Evolutionary conservation across 805 yeast species (phyloP), one percentile per base, ranked within the genome.

Genomic region (Teunomyces lycoperdinae): DNA sequence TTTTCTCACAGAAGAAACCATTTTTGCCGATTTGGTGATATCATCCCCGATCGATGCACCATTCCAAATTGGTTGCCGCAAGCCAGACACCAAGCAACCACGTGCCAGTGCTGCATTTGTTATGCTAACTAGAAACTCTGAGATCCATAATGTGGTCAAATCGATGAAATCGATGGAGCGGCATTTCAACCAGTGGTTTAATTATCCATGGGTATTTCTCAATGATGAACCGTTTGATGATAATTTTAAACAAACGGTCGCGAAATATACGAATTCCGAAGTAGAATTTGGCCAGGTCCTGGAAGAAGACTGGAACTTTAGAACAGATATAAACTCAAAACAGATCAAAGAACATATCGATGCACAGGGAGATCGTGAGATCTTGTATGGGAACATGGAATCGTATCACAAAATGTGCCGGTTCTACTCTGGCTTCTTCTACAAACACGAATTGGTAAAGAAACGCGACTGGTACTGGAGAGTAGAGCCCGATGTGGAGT

Each of bases 401-500:
- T 81, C 92, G 5, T 94, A 92, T 62, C 97, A 92, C 64, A 85
- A 87, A 60, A 92, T 92, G 98, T 92, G 98, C 63, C 77, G 97
- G n/a, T 91, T 84, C 63, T 89, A 87, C 61, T 82, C 95, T 0
- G 96, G 96, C 1, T 74, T 75, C 48, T 92, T 92, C 61, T 89
- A 80, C 68, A 80, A 84, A 50, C 97, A 92, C 64, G 87, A 86
- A 5, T 61, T 88, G 52, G 84, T 92, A 38, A 66, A 67, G 44
- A 77, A 81, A 50, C 76, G 82, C 47, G 89, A 90, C 51, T 92
- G 96, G 95, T 92, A 90, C 68, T 91, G 97, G 97, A 77, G 98
- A 47, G 89, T 94, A 9, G 99, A 94, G 65, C 98, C 98, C 3
- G 86, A 86, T 54, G 94, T 92, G 35, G 84, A 87, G 54, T 89